phyloP scores from a whole-genome alignment of 768 basidiomycete genomes.

The Russula foetens region DNA sequence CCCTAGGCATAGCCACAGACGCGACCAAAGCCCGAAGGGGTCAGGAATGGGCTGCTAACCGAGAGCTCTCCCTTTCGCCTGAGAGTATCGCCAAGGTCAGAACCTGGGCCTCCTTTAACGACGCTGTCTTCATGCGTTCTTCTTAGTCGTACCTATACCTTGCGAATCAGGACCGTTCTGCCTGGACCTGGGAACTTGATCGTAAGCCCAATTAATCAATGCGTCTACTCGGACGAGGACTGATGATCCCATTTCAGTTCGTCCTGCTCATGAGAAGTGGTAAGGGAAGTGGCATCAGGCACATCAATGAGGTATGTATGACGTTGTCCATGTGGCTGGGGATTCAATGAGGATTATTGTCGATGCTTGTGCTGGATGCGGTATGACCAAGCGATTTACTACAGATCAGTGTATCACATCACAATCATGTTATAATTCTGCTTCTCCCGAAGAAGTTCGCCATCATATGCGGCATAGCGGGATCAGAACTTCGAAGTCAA shows the following conservation, averaged over 20 bases:
- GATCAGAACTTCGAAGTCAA: neutral
- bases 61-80: conserved; percentile 45
- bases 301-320: neutral
- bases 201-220: conserved; percentile 35
- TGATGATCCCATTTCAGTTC: conserved; percentile 28
- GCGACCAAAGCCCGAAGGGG: neutral
- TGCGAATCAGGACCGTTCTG: conserved; percentile 57
- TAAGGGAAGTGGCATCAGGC: conserved; percentile 20
- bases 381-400: neutral
- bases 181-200: conserved; percentile 77
- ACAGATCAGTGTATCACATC: neutral
- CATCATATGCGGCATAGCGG: neutral
- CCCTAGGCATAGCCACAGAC: conserved; percentile 25
- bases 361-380: neutral
- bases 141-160: conserved; percentile 57
- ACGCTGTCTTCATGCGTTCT: neutral
- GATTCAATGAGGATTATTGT: too few relatives aligned
- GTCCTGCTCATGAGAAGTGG: conserved; percentile 49
- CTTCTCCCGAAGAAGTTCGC: neutral
- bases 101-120: neutral
- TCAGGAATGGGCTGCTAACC: conserved; percentile 36
- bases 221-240: neutral
- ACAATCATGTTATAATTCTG: neutral
- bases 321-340: neutral
- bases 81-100: conserved; percentile 60